These are phyloP conservation scores for Zizania latifolia DNA, from an alignment of 176 grass and related monocot species.

Conservation along the genomic window DNA sequence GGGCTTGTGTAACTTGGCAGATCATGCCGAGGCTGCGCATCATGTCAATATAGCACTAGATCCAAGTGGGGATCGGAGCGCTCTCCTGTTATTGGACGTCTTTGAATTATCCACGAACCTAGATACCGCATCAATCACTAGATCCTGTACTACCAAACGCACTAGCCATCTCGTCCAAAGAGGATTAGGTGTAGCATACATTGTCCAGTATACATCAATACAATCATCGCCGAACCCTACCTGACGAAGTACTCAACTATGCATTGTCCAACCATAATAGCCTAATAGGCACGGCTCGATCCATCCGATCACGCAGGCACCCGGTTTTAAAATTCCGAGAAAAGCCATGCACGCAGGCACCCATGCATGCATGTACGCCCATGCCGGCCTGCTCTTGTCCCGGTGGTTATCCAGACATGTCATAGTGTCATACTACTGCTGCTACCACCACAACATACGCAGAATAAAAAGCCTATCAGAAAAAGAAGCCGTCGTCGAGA, in stretches of 20 bases:
- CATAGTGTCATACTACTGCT: background rate
- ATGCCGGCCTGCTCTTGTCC: slow-evolving; percentile 12
- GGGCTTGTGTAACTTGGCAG: background rate
- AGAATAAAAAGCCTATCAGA: background rate
- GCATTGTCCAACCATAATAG: background rate
- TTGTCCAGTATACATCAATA: slow-evolving; percentile 3
- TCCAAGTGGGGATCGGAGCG: too few relatives aligned
- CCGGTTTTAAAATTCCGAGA: background rate
- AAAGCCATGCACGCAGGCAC: background rate
- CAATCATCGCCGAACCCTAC: background rate
- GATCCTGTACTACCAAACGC: too few relatives aligned
- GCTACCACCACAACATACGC: background rate
- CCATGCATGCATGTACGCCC: background rate
- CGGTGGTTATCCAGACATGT: slow-evolving; percentile 1
- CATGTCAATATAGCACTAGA: background rate
- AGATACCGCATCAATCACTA: background rate
- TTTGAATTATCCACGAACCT: background rate
- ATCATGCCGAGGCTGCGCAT: background rate
- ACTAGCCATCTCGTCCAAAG: background rate
- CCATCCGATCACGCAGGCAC: background rate
- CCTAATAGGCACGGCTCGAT: background rate
- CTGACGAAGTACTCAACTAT: too few relatives aligned
- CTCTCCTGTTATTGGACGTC: background rate
- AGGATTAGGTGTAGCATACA: background rate
- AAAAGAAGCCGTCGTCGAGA: too few relatives aligned